Evolutionary conservation across 768 basidiomycete genomes (phyloP).

Genomic region (Pleurotus ostreatus): DNA sequence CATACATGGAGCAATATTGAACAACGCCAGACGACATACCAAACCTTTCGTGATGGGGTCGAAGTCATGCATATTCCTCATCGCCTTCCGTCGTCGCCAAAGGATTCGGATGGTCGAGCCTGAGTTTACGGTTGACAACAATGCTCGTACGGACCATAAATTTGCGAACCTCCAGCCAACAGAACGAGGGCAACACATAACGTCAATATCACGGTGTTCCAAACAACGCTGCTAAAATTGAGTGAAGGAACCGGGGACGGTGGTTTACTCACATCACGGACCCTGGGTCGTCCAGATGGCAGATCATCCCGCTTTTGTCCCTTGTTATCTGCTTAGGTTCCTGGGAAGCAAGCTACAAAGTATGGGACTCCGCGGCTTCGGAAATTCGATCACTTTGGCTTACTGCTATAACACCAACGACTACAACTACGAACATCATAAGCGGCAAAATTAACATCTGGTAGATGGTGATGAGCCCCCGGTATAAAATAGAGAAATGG

Average conservation of each 20-base stretch:
- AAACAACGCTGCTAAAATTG: no score
- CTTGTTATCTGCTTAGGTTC: neutral
- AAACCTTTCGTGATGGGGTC: neutral
- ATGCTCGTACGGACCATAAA: no score
- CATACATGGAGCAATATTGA: neutral
- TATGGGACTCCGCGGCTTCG: neutral
- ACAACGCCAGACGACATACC: neutral
- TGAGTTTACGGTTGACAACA: neutral
- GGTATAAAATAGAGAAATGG: neutral
- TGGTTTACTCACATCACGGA: neutral
- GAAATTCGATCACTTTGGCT: neutral
- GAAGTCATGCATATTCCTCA: neutral
- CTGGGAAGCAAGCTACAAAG: neutral
- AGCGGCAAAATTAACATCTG: neutral
- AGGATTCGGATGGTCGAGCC: neutral
- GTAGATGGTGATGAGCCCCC: neutral
- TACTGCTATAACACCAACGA: neutral
- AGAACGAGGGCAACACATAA: neutral
- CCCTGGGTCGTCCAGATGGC: neutral
- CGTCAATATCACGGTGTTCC: neutral
- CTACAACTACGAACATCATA: neutral
- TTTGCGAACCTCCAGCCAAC: neutral
- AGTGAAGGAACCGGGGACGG: no score
- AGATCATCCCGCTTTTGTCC: neutral
- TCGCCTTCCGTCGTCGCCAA: neutral